Conservation (phyloP, 768 basidiomycete genomes). For the Pisolithus sp. region DNA sequence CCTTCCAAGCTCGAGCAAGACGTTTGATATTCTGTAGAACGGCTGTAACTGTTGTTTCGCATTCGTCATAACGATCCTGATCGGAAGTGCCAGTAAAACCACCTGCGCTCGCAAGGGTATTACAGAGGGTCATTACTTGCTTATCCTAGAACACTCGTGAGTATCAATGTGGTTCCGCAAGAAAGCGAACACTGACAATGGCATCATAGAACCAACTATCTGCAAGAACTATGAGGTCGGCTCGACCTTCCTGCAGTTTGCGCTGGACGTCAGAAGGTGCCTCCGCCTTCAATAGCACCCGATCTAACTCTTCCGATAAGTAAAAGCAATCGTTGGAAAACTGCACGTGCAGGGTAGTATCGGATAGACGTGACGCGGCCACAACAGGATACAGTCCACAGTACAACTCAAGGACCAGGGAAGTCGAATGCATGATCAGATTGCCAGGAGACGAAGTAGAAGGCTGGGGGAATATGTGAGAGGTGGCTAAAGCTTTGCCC, state of each 20-base stretch:
- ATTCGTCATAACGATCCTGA: constrained; percentile 71
- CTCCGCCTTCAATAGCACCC: constrained; percentile 24
- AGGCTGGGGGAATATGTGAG: constrained; percentile 42
- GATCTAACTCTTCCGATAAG: constrained; percentile 44
- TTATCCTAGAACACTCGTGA: constrained; percentile 15
- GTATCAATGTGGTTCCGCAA: background rate
- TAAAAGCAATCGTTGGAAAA: constrained; percentile 81
- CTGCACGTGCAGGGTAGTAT: constrained; percentile 55
- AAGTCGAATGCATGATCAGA: constrained; percentile 53
- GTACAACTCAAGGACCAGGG: constrained; percentile 70
- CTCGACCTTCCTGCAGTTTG: constrained; percentile 45
- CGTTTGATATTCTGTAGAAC: constrained; percentile 58
- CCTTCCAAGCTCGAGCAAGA: constrained; percentile 67
- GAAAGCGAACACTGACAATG: constrained; percentile 43
- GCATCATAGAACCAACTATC: constrained; percentile 68
- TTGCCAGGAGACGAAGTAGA: constrained; percentile 39
- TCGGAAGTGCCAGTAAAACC: constrained; percentile 67
- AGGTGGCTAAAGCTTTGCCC: constrained; percentile 54
- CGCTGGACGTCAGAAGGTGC: constrained; percentile 30
- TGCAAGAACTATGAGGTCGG: constrained; percentile 46
- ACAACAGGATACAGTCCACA: constrained; percentile 71
- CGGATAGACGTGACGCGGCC: constrained; percentile 41
- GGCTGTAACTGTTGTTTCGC: constrained; percentile 60
- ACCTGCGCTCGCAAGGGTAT: constrained; percentile 46
- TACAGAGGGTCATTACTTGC: constrained; percentile 23